These are phyloP conservation scores for Ustilago xerochloae DNA, from an alignment of 1,284 basidiomycete genomes.

Conservation along the genomic window DNA sequence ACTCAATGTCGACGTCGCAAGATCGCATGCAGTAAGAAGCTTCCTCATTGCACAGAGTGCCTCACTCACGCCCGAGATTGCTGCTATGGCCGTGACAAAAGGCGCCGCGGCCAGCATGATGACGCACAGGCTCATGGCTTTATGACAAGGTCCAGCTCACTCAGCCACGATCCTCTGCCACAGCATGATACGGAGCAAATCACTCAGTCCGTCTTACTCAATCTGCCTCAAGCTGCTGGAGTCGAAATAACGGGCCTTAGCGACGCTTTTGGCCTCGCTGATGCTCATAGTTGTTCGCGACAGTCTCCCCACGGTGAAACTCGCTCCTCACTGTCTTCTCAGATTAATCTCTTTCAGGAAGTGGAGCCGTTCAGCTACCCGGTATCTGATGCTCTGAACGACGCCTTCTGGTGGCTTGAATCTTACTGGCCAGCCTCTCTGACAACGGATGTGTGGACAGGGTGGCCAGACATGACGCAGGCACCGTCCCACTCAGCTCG, in stretches of 20 bases:
- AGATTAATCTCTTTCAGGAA: not conserved
- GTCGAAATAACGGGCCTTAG: not conserved
- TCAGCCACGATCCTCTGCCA: not conserved
- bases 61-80: slow-evolving; percentile 2
- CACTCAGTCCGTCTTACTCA: not conserved
- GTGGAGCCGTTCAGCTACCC: not conserved
- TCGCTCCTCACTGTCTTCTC: not conserved
- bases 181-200: not conserved
- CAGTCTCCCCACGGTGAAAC: not conserved
- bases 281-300: not conserved
- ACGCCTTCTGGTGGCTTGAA: slow-evolving; percentile 7
- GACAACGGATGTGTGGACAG: not conserved
- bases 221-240: not conserved
- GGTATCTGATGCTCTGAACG: slow-evolving; percentile 5
- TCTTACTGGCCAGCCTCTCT: slow-evolving; percentile 3
- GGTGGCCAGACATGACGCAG: not conserved
- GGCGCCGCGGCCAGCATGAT: not conserved
- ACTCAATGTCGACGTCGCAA: slow-evolving; percentile 9
- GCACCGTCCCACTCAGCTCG: not conserved
- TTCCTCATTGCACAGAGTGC: slow-evolving; percentile 14
- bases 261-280: not conserved
- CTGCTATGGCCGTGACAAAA: slow-evolving; percentile 12
- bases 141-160: not conserved
- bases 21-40: slow-evolving; percentile 13
- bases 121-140: not conserved